These are phyloP conservation scores for Paramecium primaurelia DNA, from an alignment of 73 alveolate genomes.

Conservation along the genomic window DNA sequence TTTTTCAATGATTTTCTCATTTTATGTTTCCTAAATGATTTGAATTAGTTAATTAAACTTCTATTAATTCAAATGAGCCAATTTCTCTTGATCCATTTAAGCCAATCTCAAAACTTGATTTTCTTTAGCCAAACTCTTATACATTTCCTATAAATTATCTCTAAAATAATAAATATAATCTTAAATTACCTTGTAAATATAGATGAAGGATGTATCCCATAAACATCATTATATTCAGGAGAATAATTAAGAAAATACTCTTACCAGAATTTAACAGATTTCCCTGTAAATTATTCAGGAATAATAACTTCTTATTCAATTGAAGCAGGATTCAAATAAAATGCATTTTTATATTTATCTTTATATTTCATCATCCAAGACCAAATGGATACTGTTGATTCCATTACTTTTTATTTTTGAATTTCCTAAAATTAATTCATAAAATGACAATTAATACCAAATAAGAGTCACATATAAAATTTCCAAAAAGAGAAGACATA, in stretches of 20 bases:
- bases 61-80: neutral
- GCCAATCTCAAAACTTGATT: neutral
- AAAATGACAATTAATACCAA: neutral
- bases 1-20: neutral
- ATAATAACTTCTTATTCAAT: neutral
- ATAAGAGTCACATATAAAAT: conserved; percentile 28
- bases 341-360: neutral
- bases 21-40: neutral
- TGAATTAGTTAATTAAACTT: neutral
- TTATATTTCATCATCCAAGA: conserved; percentile 1
- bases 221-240: neutral
- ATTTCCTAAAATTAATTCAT: neutral
- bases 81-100: neutral
- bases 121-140: neutral
- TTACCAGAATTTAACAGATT: neutral
- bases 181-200: neutral
- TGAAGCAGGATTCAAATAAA: neutral
- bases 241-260: conserved; percentile 9
- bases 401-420: neutral
- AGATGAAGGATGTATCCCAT: neutral
- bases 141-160: conserved; percentile 1
- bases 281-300: conserved; percentile 29
- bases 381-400: conserved; percentile 41
- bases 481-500: conserved; percentile 84
- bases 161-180: neutral